phyloP scores from a whole-genome alignment of 805 yeast genomes.

The Candida bentonensis region DNA sequence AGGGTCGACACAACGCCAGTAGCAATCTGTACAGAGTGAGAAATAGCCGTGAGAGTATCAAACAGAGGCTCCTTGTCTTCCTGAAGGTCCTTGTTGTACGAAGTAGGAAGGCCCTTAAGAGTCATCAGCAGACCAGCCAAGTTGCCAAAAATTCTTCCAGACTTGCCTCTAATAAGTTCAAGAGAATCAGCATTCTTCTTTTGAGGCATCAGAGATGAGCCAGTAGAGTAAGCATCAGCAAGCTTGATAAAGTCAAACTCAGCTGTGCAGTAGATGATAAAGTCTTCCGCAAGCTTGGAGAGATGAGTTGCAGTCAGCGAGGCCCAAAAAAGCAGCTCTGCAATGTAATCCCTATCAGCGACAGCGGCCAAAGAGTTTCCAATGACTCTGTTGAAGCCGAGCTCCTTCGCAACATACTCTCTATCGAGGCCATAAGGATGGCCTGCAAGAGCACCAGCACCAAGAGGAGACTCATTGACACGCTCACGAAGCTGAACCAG shows the following conservation, averaged over 20 bases:
- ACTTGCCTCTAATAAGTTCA: constrained; percentile 90
- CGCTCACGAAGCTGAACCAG: constrained; percentile 67
- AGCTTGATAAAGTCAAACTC: constrained; percentile 90
- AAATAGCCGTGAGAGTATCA: constrained; percentile 79
- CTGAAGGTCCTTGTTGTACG: constrained; percentile 96
- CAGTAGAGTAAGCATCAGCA: constrained; percentile 97
- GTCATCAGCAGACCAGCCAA: constrained; percentile 94
- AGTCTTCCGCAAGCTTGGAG: constrained; percentile 87
- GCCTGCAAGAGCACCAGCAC: constrained; percentile 97
- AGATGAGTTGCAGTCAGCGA: constrained; percentile 90
- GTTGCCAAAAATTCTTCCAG: constrained; percentile 94
- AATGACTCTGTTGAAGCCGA: constrained; percentile 75
- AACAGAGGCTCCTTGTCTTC: constrained; percentile 98
- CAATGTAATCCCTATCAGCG: constrained; percentile 93
- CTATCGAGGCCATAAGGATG: constrained; percentile 99
- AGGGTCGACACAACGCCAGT: constrained; percentile 93
- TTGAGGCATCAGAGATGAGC: constrained; percentile 97
- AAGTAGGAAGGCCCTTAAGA: constrained; percentile 91
- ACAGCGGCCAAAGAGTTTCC: constrained; percentile 97
- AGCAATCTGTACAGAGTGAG: constrained; percentile 85
- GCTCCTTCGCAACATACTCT: constrained; percentile 65
- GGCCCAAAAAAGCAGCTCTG: constrained; percentile 92
- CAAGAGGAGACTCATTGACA: constrained; percentile 81
- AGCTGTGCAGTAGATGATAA: constrained; percentile 91
- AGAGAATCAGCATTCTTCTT: constrained; percentile 96